A percentile compares a stretch with the other conserved stretches of the same genome.
These are phyloP conservation scores for Arabidopsis suecica DNA, from an alignment of 345 rosid species.

Conservation along the genomic window DNA sequence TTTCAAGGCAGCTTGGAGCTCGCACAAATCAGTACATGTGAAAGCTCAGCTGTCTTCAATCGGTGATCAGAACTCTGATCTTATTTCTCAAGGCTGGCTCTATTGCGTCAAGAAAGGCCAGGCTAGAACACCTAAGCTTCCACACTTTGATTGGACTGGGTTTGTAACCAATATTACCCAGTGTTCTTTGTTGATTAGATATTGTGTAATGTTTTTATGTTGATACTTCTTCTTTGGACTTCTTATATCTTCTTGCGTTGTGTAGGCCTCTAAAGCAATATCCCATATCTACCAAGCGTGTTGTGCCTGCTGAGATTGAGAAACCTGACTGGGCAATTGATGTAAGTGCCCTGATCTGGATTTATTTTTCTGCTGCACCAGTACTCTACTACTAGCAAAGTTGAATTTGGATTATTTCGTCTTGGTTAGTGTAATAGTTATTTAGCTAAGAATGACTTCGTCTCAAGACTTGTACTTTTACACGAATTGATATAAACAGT, in stretches of 20 bases:
- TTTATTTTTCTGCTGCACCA: conserved; percentile 11
- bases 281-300: conserved; percentile 69
- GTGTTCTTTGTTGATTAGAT: not conserved
- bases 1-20: conserved; percentile 91
- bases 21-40: conserved; percentile 83
- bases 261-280: conserved; percentile 77
- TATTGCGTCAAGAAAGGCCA: conserved; percentile 82
- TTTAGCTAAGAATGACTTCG: conserved; percentile 9
- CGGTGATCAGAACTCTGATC: conserved; percentile 51
- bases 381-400: not conserved
- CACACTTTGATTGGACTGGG: conserved; percentile 97
- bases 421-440: not conserved
- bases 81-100: conserved; percentile 67
- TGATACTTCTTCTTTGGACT: conserved; percentile 5
- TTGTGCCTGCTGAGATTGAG: conserved; percentile 69
- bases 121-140: conserved; percentile 65
- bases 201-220: not conserved
- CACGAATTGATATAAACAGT: conserved; percentile 12
- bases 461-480: conserved; percentile 8
- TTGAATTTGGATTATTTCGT: not conserved
- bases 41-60: conserved; percentile 66
- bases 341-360: conserved; percentile 54
- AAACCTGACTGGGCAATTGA: conserved; percentile 93
- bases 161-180: conserved; percentile 41
- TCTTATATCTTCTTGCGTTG: conserved; percentile 30